phyloP scores from a whole-genome alignment of 352 stramenopile genomes.

The Pythium vanterpoolii region DNA sequence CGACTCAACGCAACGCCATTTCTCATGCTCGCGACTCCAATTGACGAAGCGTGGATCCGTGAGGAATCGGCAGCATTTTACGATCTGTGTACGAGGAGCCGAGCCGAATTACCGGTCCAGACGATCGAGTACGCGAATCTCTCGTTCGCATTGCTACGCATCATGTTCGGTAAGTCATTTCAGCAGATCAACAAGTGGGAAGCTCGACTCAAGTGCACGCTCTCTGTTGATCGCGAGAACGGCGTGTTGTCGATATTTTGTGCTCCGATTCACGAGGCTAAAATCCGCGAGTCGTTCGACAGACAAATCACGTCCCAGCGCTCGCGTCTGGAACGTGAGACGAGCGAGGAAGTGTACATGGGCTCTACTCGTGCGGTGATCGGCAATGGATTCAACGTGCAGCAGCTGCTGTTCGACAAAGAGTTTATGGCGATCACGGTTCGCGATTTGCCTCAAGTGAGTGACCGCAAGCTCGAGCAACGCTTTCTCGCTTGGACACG shows the following conservation, averaged over 20 bases:
- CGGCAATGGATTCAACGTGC: conserved; percentile 16
- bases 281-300: conserved; percentile 8
- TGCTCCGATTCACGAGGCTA: conserved; percentile 12
- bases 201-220: conserved; percentile 20
- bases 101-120: conserved; percentile 10
- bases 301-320: background rate
- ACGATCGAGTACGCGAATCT: conserved; percentile 12
- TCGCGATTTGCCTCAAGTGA: conserved; percentile 8
- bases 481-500: conserved; percentile 7
- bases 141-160: conserved; percentile 10
- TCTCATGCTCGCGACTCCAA: conserved; percentile 14
- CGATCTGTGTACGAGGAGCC: conserved; percentile 1
- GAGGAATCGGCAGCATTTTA: conserved; percentile 22
- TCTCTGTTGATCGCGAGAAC: conserved; percentile 16
- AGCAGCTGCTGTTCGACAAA: conserved; percentile 21
- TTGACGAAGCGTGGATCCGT: conserved; percentile 25
- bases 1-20: conserved; percentile 9
- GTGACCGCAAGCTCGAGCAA: conserved; percentile 3
- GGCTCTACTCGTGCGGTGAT: conserved; percentile 20
- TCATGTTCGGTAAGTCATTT: conserved; percentile 23
- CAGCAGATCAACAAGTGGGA: conserved; percentile 19
- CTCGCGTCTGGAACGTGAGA: background rate
- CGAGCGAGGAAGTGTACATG: conserved; percentile 24
- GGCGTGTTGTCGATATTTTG: conserved; percentile 15
- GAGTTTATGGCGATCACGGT: conserved; percentile 19